Evolutionary conservation across 2,329 filamentous ascomycete genomes (phyloP), one percentile per base, ranked within the genome.

Genomic region (Aureobasidium musti): DNA sequence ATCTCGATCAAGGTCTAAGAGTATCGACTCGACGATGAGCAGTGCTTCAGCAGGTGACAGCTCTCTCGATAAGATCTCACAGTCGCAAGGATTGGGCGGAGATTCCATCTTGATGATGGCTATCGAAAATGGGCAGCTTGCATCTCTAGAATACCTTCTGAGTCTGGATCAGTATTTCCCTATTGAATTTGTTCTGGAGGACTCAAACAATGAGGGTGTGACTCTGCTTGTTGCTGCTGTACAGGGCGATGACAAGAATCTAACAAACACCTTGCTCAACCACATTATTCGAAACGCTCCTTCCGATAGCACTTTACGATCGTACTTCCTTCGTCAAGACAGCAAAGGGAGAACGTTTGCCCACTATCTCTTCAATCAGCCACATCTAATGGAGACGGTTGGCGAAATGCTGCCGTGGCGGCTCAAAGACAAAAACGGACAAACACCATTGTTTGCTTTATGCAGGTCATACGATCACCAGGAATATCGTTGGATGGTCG

Each of bases 331-430:
- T 4, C 82, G 85, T 68, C 89, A 94, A 73, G 95, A 99, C 74
- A 87, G 85, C 43, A 89, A 92, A 81, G 95, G 94, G 26, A 88
- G 95, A 71, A 96, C 92, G 69, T 86, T 91, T 63, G 95, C 90
- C n/a, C 95, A 99, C 77, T 99, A 99, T 76, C 83, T 99, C 19
- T 99, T 99, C 79, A 91, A 97, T 74, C 89, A 91, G 10, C 95
- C 95, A 2, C 83, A 86, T 63, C 82, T 99, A 23, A 95, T 99
- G 71, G 80, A 82, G 52, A 84, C 85, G 65, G 89, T 98, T 68
- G 93, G 92, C 2, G 83, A 85, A 68, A 79, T 94, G 70, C 82
- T 99, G 63, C 91, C 92, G 10, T 99, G 95, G 95, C 86, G 87
- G 67, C 87, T 96, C 77, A 92, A 89, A 71, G 95, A 99, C 77